These are phyloP conservation scores for Paragyromitra xinjiangensis DNA, from an alignment of 495 filamentous ascomycete species.

Conservation along the genomic window DNA sequence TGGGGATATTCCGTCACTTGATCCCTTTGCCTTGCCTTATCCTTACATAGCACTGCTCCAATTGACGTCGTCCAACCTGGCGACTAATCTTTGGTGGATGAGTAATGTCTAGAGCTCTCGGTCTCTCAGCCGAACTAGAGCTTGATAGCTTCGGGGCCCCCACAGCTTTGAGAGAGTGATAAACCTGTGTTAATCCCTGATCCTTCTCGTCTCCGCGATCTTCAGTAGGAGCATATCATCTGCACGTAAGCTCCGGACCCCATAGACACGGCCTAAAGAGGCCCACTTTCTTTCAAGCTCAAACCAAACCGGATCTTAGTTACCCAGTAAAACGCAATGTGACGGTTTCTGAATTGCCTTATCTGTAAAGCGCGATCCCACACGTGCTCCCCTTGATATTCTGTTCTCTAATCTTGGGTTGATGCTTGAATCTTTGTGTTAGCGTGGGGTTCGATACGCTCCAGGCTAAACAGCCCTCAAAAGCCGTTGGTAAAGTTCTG, in stretches of 20 bases:
- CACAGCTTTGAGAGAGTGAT: background rate
- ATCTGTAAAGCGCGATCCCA: conserved; percentile 5
- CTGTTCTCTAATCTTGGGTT: conserved; percentile 18
- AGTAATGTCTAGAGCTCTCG: background rate
- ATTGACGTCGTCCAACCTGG: background rate
- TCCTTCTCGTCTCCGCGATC: conserved; percentile 29
- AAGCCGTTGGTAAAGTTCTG: conserved; percentile 11
- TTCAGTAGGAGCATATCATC: conserved; percentile 13
- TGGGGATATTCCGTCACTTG: background rate
- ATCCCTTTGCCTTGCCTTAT: no score
- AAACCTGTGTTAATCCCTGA: conserved; percentile 2
- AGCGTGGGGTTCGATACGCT: background rate
- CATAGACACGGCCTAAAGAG: background rate
- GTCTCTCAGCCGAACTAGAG: background rate
- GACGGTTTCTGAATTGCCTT: conserved; percentile 18
- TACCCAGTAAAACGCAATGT: conserved; percentile 7
- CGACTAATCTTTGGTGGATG: background rate
- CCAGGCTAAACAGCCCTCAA: conserved; percentile 24
- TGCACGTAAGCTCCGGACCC: conserved; percentile 10
- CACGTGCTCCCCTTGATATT: conserved; percentile 20
- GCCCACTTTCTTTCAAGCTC: background rate
- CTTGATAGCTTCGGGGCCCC: conserved; percentile 6
- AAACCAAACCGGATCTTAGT: background rate
- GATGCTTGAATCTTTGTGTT: background rate
- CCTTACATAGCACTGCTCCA: background rate